Evolutionary conservation across 2,329 filamentous ascomycete genomes (phyloP).

Genomic region (Xylariaceae sp.): DNA sequence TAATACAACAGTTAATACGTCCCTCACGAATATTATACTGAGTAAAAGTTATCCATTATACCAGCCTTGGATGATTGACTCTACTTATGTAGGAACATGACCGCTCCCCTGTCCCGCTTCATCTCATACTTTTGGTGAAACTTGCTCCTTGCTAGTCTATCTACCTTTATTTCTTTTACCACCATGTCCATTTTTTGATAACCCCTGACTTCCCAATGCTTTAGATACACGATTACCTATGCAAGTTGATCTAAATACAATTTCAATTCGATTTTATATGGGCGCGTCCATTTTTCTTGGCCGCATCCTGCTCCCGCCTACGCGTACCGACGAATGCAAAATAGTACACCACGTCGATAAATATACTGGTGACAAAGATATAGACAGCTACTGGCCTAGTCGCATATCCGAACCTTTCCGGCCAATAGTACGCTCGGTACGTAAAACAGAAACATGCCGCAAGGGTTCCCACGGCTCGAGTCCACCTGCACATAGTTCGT

Average conservation of each 20-base stretch:
- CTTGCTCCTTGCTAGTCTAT: not conserved
- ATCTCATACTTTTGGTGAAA: too few relatives aligned
- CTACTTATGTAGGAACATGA: not conserved
- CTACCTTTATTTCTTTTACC: not conserved
- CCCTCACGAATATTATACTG: not conserved
- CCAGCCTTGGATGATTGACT: not conserved
- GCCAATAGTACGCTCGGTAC: slow-evolving; percentile 1
- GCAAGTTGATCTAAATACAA: not conserved
- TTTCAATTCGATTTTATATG: not conserved
- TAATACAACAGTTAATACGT: too few relatives aligned
- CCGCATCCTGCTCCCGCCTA: not conserved
- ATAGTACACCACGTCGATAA: not conserved
- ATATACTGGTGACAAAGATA: not conserved
- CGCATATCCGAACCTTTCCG: not conserved
- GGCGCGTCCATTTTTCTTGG: not conserved
- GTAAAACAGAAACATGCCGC: not conserved
- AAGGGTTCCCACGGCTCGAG: not conserved
- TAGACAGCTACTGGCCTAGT: not conserved
- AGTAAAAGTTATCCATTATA: not conserved
- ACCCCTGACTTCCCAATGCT: not conserved
- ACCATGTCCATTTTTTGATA: not conserved
- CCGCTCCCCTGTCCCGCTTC: too few relatives aligned
- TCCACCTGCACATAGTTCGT: not conserved
- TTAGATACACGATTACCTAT: too few relatives aligned
- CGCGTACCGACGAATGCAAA: not conserved